Evolutionary conservation across 768 basidiomycete species (phyloP).

Genomic region (Cystobasidium ongulense): DNA sequence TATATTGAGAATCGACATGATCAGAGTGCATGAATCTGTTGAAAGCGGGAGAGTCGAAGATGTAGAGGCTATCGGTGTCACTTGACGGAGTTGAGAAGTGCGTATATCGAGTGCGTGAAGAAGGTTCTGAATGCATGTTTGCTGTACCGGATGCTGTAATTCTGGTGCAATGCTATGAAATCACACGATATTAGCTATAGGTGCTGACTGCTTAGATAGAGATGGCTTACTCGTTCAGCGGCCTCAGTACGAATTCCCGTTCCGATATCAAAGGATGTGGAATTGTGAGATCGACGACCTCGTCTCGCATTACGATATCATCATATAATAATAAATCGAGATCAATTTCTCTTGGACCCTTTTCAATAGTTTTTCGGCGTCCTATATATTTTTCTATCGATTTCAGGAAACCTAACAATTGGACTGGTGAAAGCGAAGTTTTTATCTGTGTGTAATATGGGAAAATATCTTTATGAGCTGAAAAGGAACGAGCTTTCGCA

Average conservation of each 20-base stretch:
- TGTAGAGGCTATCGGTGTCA: constrained; percentile 64
- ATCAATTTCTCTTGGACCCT: constrained; percentile 84
- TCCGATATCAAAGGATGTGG: constrained; percentile 76
- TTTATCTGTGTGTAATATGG: constrained; percentile 55
- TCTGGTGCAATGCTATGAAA: constrained; percentile 66
- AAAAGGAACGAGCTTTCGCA: neutral
- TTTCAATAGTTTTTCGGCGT: constrained; percentile 64
- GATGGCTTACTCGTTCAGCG: constrained; percentile 69
- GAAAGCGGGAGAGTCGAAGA: constrained; percentile 37
- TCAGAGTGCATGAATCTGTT: constrained; percentile 38
- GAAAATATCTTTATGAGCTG: neutral
- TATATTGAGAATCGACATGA: constrained; percentile 88
- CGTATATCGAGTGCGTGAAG: constrained; percentile 36
- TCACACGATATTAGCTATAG: neutral
- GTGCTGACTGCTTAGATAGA: neutral
- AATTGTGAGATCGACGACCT: constrained; percentile 56
- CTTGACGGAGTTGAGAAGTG: constrained; percentile 56
- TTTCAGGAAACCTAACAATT: constrained; percentile 62
- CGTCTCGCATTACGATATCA: constrained; percentile 54
- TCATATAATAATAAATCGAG: constrained; percentile 79
- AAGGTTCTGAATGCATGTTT: constrained; percentile 49
- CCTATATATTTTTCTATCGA: constrained; percentile 66
- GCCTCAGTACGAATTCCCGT: constrained; percentile 84
- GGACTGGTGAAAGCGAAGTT: constrained; percentile 58
- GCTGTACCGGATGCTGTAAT: constrained; percentile 58